These are phyloP conservation scores for Rhexocercosporidium sp. DNA, from an alignment of 2,329 filamentous ascomycete species.

Conservation along the genomic window DNA sequence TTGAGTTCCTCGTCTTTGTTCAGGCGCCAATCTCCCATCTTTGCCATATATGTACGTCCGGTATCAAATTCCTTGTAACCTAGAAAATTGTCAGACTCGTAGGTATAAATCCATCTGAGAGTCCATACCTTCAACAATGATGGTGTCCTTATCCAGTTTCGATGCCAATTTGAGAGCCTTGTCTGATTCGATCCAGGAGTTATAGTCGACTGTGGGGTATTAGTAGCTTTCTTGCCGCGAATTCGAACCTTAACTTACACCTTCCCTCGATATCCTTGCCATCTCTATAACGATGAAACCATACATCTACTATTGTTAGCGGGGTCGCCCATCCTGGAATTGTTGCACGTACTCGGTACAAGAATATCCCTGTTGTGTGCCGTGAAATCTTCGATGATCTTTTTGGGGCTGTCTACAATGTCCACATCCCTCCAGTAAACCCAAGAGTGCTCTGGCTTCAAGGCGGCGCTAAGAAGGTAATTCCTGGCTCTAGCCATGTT, in stretches of 20 bases:
- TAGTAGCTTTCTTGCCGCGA: constrained; percentile 19
- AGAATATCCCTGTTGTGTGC: constrained; percentile 91
- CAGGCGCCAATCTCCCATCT: constrained; percentile 88
- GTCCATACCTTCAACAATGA: constrained; percentile 81
- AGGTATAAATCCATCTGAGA: background rate
- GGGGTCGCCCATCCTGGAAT: background rate
- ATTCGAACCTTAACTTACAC: constrained; percentile 64
- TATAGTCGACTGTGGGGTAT: constrained; percentile 82
- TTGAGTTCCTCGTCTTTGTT: constrained; percentile 92
- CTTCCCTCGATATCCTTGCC: constrained; percentile 90
- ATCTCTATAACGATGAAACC: constrained; percentile 86
- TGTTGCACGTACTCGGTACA: constrained; percentile 79
- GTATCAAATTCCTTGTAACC: constrained; percentile 95
- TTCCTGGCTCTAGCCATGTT: constrained; percentile 90
- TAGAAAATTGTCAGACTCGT: constrained; percentile 43
- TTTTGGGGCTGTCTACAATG: constrained; percentile 86
- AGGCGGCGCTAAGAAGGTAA: constrained; percentile 80
- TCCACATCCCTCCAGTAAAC: constrained; percentile 99
- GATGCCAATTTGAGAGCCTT: constrained; percentile 78
- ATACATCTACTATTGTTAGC: constrained; percentile 71
- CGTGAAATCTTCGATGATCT: constrained; percentile 93
- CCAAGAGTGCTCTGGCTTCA: constrained; percentile 96
- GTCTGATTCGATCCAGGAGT: constrained; percentile 96
- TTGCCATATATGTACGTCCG: constrained; percentile 86
- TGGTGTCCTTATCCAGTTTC: constrained; percentile 75